These are phyloP conservation scores for Bacidia rubella DNA, from an alignment of 495 filamentous ascomycete species.

Conservation along the genomic window DNA sequence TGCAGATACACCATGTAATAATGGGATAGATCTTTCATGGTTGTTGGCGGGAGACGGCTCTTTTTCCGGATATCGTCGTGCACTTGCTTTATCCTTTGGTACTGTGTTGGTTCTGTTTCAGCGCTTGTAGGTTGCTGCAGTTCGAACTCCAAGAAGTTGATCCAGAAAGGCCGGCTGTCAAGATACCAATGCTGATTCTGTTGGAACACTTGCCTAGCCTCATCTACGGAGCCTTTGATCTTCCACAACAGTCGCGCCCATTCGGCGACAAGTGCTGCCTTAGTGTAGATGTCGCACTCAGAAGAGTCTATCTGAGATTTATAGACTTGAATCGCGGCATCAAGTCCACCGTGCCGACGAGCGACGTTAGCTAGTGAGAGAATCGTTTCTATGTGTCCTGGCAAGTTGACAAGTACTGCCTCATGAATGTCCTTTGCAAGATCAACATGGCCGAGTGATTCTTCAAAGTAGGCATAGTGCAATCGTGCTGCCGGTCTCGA, in stretches of 20 bases:
- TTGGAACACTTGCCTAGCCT: constrained; percentile 74
- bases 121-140: constrained; percentile 67
- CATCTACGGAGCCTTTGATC: constrained; percentile 70
- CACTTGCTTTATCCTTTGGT: constrained; percentile 67
- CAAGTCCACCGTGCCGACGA: constrained; percentile 70
- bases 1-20: constrained; percentile 76
- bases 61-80: constrained; percentile 61
- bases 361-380: constrained; percentile 77
- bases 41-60: constrained; percentile 51
- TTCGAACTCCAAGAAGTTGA: constrained; percentile 80
- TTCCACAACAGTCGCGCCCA: constrained; percentile 89
- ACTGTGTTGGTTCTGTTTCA: constrained; percentile 50
- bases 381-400: constrained; percentile 78
- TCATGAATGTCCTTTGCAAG: constrained; percentile 73
- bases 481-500: constrained; percentile 64
- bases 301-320: constrained; percentile 64
- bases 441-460: constrained; percentile 60
- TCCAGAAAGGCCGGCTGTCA: constrained; percentile 85
- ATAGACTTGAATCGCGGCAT: constrained; percentile 77
- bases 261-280: constrained; percentile 75
- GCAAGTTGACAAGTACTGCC: constrained; percentile 54
- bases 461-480: constrained; percentile 91
- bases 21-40: constrained; percentile 64
- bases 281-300: constrained; percentile 61
- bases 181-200: constrained; percentile 75